Evolutionary conservation across 345 rosid species (phyloP), one percentile per base, ranked within the genome.

Genomic region (Gossypium thurberi): DNA sequence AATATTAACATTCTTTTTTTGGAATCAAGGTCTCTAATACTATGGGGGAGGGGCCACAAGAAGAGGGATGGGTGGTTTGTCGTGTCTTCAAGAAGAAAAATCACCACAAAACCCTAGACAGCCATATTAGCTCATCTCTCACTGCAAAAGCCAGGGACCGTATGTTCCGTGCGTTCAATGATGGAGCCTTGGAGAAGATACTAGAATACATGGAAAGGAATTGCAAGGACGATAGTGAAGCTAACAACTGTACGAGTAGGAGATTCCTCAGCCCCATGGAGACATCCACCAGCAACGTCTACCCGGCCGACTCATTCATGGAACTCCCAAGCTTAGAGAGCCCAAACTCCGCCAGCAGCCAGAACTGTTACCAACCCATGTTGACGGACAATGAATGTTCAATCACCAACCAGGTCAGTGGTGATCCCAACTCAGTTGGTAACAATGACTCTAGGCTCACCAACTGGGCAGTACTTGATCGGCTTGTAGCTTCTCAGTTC

Each of bases 1-100:
- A 51, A 8, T 42, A 33, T n/a, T 70, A 14, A 46, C 12, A 2
- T 10, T 40, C 43, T 57, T 3, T 57, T 25, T 55, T 20, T 20
- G 4, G 12, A 56, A 75, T 63, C 5, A 51, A 90, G 91, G 89
- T 87, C 33, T 77, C 84, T 75, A 81, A 65, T 81, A 60, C 78
- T 10, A 66, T 81, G 75, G 93, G 85, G 53, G 93, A 87, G 23
- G 82, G 80, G 69, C 43, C 78, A 40, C 88, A 86, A 63, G 92
- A 89, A 69, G 97, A 91, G 55, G 93, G 91, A 66, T 91, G 97
- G 97, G 97, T 89, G 42, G 90, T 91, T 4, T 91, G 93, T 74
- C 89, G 93, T 21, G 84, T 89, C 43, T 91, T 91, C 83, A 91
- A 86, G 85, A 89, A 89, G 82, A 91, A 89, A 75, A 83, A 82